Base-by-base conservation (phyloP, 1,284 basidiomycete genomes). In the Ceratobasidium sp. region DNA sequence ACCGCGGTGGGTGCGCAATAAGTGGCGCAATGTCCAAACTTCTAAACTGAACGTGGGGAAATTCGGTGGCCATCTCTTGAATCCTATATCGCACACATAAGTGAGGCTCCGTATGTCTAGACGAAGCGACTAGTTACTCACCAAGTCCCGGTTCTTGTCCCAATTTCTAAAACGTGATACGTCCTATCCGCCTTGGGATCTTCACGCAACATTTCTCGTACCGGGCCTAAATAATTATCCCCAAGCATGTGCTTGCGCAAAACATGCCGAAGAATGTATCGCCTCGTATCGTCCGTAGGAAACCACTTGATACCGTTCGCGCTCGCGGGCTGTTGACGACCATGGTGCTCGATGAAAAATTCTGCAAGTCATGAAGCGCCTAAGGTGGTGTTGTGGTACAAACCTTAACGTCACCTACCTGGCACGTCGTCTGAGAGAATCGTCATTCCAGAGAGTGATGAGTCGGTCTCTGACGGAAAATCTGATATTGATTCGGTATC, bases 61-160 rank as follows among this genome's bases (percentile, higher is more conserved):
- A 55, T n/a, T 35, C 34, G 53, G 53, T 25, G 6, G 53, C 53
- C 53, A 55, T 55, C 8, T 31, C 53, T 55, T 55, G 53, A 34
- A 38, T 38, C 53, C 53, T 55, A 5, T 34, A 35, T 55, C 3
- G 35, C 10, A 12, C 10, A 12, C n/a, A 7, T 6, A 12, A 12
- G 20, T 7, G 10, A 6, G 45, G 7, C 7, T 10, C 7, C 10
- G 20, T 47, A n/a, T n/a, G n/a, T 12, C n/a, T 15, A 7, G 7
- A 47, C 22, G 45, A 7, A 17, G 38, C 7, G 17, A 20, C 45
- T 47, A 47, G 7, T 22, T 47, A 35, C 58, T 49, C 5, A 62
- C 58, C 58, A 62, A 22, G 58, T 62, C n/a, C 58, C 58, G 15
- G 32, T 29, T n/a, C 32, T 49, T n/a, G 58, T 62, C 4, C 58